Evolutionary conservation across 2,329 filamentous ascomycete species (phyloP), one percentile per base, ranked within the genome.

Genomic region (Ophiostoma ips): DNA sequence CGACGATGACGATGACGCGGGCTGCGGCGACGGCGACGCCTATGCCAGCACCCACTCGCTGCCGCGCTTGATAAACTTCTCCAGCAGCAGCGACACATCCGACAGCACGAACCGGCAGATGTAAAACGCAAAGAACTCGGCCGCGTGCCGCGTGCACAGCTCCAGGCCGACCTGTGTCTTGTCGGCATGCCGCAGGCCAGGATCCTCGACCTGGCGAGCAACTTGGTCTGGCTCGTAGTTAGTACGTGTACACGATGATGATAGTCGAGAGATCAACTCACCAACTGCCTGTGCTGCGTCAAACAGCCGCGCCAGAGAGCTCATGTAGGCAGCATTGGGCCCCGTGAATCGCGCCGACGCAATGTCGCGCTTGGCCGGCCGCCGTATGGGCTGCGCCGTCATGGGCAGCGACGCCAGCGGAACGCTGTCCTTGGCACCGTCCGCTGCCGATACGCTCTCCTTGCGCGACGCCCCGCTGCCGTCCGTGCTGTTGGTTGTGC

Each of bases 41-140:
- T 53, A 66, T 8, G 59, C 57, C 16, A 72, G 59, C 52, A 95
- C 88, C 90, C 90, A 98, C 71, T 98, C 90, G 59, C 84, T 94
- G 21, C 90, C 89, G 57, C 89, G 79, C 72, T 98, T 98, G 64
- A 98, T 83, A 61, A 92, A 96, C 64, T 96, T 98, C 65, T 98
- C 92, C 58, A 98, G 71, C 69, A 98, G 72, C 62, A 92, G 65
- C 36, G 81, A 76, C 54, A 98, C 69, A 64, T 98, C 92, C 4
- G 81, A 74, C 53, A 98, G 71, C n/a, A 89, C 88, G 63, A 98
- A 98, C 16, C 92, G 83, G 66, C 90, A 95, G 28, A 98, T 76
- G 64, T 92, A 96, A 66, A 98, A 95, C 15, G 84, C 89, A 64
- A 98, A 98, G 66, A 98, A 98, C 66, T 98, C 92, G 33, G 90